These are phyloP conservation scores for Botrytis elliptica DNA, from an alignment of 2,329 filamentous ascomycete genomes.

Conservation along the genomic window DNA sequence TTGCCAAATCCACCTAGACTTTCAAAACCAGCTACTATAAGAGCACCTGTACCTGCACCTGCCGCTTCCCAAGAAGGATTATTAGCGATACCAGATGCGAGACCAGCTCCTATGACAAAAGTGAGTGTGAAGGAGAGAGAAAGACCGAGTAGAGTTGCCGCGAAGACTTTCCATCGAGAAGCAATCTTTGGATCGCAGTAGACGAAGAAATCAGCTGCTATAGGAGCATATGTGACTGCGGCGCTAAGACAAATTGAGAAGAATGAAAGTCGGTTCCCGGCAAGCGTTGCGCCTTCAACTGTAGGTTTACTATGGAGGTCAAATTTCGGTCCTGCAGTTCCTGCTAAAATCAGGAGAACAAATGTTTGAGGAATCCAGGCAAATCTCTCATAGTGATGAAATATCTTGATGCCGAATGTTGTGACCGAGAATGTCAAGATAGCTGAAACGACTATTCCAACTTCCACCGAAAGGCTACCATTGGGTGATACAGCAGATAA, in stretches of 20 bases:
- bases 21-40: constrained; percentile 61
- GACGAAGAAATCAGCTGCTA: constrained; percentile 66
- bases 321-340: constrained; percentile 59
- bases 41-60: constrained; percentile 57
- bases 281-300: constrained; percentile 45
- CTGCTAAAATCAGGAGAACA: constrained; percentile 60
- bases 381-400: constrained; percentile 68
- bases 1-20: constrained; percentile 62
- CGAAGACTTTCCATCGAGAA: constrained; percentile 50
- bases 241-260: constrained; percentile 67
- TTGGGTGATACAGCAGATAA: constrained; percentile 61
- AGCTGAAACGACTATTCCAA: constrained; percentile 65
- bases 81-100: constrained; percentile 55
- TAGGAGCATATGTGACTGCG: constrained; percentile 61
- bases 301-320: constrained; percentile 53
- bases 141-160: constrained; percentile 56
- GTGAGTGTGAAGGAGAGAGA: constrained; percentile 58
- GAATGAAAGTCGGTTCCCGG: constrained; percentile 63
- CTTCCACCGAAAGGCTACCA: constrained; percentile 59
- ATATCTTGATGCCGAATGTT: constrained; percentile 65
- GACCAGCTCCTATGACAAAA: constrained; percentile 60
- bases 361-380: constrained; percentile 64
- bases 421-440: constrained; percentile 63
- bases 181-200: constrained; percentile 56
- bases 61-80: constrained; percentile 60